A percentile compares a stretch with the other conserved stretches of the same genome.
phyloP scores from a whole-genome alignment of 495 filamentous ascomycete genomes.

The Tuber brumale region DNA sequence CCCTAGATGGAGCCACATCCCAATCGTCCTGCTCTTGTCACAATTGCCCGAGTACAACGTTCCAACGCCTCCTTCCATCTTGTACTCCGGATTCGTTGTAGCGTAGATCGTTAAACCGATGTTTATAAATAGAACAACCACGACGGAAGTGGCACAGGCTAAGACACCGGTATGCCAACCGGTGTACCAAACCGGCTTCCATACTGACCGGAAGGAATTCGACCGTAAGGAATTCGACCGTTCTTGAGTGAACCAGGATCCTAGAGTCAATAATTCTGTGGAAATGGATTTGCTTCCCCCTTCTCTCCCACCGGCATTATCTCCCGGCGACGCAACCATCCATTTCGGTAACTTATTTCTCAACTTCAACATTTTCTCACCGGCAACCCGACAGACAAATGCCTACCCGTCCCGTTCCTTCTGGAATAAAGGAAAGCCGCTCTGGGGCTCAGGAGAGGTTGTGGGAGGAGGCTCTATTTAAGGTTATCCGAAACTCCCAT shows the following conservation, averaged over 20 bases:
- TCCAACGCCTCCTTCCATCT: not conserved
- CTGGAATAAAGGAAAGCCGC: not conserved
- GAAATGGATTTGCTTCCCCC: not conserved
- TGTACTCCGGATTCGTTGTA: not conserved
- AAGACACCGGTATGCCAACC: slow-evolving; percentile 8
- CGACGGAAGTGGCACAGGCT: not conserved
- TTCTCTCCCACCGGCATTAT: not conserved
- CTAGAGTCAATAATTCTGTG: not conserved
- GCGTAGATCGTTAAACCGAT: slow-evolving; percentile 4
- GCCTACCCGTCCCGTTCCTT: not conserved
- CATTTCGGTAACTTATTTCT: not conserved
- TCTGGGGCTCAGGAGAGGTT: not conserved
- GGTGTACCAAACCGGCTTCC: not conserved
- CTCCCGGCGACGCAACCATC: not conserved
- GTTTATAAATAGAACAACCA: not conserved
- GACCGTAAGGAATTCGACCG: not conserved
- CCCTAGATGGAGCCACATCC: not conserved
- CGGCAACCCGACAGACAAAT: not conserved
- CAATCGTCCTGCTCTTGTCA: not conserved
- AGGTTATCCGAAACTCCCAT: not conserved
- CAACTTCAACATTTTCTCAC: not conserved
- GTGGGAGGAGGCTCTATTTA: not conserved
- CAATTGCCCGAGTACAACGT: slow-evolving; percentile 8
- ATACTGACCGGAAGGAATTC: not conserved
- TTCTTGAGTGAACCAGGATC: not conserved